These are phyloP conservation scores for Aspergillus tanneri DNA, from an alignment of 2,329 filamentous ascomycete species.

Conservation along the genomic window DNA sequence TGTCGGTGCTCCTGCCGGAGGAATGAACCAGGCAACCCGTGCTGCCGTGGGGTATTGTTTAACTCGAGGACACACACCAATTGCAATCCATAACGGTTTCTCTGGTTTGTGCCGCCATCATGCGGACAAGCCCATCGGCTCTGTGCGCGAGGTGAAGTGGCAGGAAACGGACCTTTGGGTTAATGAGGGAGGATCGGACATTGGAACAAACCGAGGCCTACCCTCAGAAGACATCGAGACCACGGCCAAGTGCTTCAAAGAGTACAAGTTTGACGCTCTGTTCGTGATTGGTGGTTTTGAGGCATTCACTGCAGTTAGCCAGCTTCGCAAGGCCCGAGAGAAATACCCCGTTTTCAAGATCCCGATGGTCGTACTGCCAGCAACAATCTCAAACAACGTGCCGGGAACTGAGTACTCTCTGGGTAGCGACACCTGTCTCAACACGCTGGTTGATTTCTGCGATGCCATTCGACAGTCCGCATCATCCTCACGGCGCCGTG, in stretches of 20 bases:
- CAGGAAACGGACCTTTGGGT: conserved; percentile 94
- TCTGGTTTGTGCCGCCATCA: conserved; percentile 91
- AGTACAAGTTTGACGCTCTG: conserved; percentile 85
- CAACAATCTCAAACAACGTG: conserved; percentile 99
- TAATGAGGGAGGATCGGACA: conserved; percentile 94
- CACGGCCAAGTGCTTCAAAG: conserved; percentile 77
- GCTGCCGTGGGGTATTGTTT: conserved; percentile 92
- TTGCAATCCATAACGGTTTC: conserved; percentile 96
- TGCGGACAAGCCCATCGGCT: conserved; percentile 73
- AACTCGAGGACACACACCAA: conserved; percentile 83
- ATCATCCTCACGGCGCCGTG: conserved; percentile 84
- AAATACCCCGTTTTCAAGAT: conserved; percentile 85
- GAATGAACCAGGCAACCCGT: conserved; percentile 95
- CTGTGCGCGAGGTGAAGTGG: conserved; percentile 86
- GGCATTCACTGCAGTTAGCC: conserved; percentile 86
- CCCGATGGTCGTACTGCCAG: conserved; percentile 84
- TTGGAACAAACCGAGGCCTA: conserved; percentile 93
- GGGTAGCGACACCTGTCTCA: conserved; percentile 93
- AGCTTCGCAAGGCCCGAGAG: conserved; percentile 76
- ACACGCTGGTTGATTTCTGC: conserved; percentile 91
- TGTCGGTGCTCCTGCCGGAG: conserved; percentile 91
- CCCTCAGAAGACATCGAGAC: conserved; percentile 82
- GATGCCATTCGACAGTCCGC: conserved; percentile 98
- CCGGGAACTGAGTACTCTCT: conserved; percentile 96
- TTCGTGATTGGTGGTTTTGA: conserved; percentile 96